These are phyloP conservation scores for Plasmodium malariae DNA, from an alignment of 169 alveolate genomes.

Conservation along the genomic window DNA sequence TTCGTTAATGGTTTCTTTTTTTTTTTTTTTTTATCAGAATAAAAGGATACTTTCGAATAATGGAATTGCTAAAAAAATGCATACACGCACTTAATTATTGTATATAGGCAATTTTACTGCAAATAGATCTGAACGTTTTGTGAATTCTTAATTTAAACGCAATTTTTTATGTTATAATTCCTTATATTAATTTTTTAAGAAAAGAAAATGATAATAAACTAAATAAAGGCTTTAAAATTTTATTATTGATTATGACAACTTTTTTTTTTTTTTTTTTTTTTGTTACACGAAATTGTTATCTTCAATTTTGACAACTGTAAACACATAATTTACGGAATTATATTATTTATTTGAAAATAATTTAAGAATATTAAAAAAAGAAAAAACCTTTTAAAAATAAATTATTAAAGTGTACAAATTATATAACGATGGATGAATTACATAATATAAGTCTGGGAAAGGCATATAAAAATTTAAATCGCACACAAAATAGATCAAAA, in stretches of 20 bases:
- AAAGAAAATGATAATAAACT: no score
- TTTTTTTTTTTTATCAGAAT: not conserved
- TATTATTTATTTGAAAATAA: not conserved
- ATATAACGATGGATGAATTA: not conserved
- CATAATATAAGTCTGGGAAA: slow-evolving; percentile 14
- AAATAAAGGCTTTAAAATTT: not conserved
- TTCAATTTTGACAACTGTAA: not conserved
- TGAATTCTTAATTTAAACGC: not conserved
- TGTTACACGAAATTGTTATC: not conserved
- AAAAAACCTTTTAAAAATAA: not conserved
- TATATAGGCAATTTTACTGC: not conserved
- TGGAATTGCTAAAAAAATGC: not conserved
- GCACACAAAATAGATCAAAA: slow-evolving; percentile 11
- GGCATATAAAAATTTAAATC: not conserved
- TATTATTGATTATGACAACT: not conserved
- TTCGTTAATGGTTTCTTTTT: not conserved
- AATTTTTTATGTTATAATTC: not conserved
- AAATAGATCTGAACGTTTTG: not conserved
- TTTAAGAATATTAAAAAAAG: slow-evolving; percentile 12
- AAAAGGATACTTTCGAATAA: not conserved
- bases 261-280: slow-evolving; percentile 7
- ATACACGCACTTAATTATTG: not conserved
- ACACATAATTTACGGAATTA: not conserved
- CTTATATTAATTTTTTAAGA: no score
- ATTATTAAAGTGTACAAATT: not conserved